Evolutionary conservation across 164 flowering plant genomes (phyloP).

Genomic region (Buxus sempervirens): DNA sequence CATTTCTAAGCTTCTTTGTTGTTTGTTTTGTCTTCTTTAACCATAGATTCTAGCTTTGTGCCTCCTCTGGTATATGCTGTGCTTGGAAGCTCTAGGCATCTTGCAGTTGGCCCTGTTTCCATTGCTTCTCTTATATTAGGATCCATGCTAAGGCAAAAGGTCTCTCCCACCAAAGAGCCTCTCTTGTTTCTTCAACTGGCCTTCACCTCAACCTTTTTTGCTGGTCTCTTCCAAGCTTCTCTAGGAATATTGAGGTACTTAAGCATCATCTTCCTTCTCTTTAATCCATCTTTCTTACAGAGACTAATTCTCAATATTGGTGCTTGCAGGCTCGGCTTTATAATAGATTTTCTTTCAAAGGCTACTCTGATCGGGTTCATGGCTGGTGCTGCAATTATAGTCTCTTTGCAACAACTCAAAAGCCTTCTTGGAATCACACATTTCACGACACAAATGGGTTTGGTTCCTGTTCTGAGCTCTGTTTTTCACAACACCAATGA

Average conservation of each 20-base stretch:
- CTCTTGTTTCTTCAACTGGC: conserved; percentile 77
- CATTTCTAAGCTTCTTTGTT: neutral
- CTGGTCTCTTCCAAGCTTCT: conserved; percentile 88
- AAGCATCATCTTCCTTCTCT: neutral
- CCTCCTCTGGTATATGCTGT: conserved; percentile 89
- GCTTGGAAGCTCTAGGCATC: conserved; percentile 84
- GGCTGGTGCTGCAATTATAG: conserved; percentile 98
- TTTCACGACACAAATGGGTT: conserved; percentile 81
- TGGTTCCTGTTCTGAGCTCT: conserved; percentile 76
- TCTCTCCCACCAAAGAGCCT: conserved; percentile 62
- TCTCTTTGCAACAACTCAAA: conserved; percentile 90
- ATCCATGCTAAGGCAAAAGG: conserved; percentile 74
- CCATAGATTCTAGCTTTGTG: conserved; percentile 87
- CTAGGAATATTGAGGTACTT: conserved; percentile 72
- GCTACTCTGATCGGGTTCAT: conserved; percentile 88
- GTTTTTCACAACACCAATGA: conserved; percentile 66
- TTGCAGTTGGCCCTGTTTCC: conserved; percentile 95
- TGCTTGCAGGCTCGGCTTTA: conserved; percentile 74
- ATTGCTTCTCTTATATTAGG: conserved; percentile 90
- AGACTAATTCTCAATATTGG: too few species aligned
- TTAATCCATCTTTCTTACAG: neutral
- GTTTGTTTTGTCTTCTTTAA: neutral
- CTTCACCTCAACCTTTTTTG: conserved; percentile 82
- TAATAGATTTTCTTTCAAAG: conserved; percentile 88
- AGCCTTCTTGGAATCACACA: conserved; percentile 79